Percentiles rank a stretch among this genome's conserved stretches.
phyloP scores from a whole-genome alignment of 2,329 filamentous ascomycete species.

The Phaeosphaeriaceae sp. region DNA sequence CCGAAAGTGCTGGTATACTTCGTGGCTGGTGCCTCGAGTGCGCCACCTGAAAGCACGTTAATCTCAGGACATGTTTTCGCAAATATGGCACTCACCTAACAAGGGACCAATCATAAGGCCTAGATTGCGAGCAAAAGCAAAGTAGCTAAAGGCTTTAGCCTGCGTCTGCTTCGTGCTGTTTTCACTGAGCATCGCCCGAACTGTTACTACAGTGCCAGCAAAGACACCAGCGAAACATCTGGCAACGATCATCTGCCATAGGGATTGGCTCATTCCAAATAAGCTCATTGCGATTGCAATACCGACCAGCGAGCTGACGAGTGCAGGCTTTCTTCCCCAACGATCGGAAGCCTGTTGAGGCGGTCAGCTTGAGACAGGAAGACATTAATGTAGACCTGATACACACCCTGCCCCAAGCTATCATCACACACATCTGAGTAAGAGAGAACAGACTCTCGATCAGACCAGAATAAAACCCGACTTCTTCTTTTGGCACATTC shows the following conservation, averaged over 20 bases:
- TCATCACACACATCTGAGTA: slow-evolving; percentile 79
- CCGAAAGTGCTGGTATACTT: slow-evolving; percentile 69
- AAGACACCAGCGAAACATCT: slow-evolving; percentile 77
- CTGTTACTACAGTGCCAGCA: slow-evolving; percentile 74
- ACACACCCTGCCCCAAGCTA: slow-evolving; percentile 68
- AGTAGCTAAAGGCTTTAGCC: slow-evolving; percentile 76
- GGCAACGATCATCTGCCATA: slow-evolving; percentile 79
- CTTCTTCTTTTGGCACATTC: slow-evolving; percentile 66
- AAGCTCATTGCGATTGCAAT: slow-evolving; percentile 66
- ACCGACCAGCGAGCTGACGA: slow-evolving; percentile 71
- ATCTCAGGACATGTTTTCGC: not conserved
- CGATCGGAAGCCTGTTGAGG: slow-evolving; percentile 63
- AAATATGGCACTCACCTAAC: slow-evolving; percentile 49
- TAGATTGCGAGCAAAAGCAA: slow-evolving; percentile 76
- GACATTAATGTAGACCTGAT: not conserved
- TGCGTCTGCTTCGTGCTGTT: slow-evolving; percentile 73
- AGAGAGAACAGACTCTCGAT: slow-evolving; percentile 76
- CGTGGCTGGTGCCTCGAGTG: slow-evolving; percentile 69
- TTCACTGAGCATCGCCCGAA: slow-evolving; percentile 80
- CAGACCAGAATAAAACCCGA: slow-evolving; percentile 80
- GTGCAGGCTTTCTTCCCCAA: slow-evolving; percentile 74
- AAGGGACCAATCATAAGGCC: slow-evolving; percentile 77
- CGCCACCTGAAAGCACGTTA: slow-evolving; percentile 61
- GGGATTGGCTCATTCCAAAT: slow-evolving; percentile 71
- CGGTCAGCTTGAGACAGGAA: slow-evolving; percentile 1